Evolutionary conservation across 768 basidiomycete genomes (phyloP), one percentile per base, ranked within the genome.

Genomic region (Lactarius pseudohatsudake): DNA sequence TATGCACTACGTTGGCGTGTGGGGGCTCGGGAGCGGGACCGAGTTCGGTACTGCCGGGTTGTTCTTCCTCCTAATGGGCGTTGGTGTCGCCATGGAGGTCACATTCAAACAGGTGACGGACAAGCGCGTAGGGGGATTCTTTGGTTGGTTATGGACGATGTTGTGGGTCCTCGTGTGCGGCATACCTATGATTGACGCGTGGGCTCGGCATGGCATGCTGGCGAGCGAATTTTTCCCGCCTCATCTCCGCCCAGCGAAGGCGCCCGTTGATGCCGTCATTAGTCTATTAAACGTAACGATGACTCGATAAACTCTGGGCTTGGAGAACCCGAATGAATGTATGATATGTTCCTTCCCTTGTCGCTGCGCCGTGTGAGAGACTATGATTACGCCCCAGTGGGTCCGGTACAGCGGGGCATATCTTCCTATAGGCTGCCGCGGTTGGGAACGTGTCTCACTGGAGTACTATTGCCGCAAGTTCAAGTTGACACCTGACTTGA

Each of bases 1-100:
- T 3, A 71, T 90, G 4, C 90, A 91, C 65, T 80, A 85, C 67
- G 55, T 82, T 20, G 86, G 84, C 13, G 67, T 84, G 59, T 87
- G 82, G 79, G 85, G 84, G 5, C 82, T 89, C 83, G 83, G 81
- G 2, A 77, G 77, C 7, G 87, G 85, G 20, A 75, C 77, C 1
- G 83, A 88, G 54, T 79, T 84, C 0, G n/a, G 65, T 4, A 64
- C 63, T 5, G 76, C 86, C 11, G 74, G 76, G 2, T 82, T 81
- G 4, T 88, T 84, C 70, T 85, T 41, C 41, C 41, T 41, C 16
- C 41, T 41, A 6, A 41, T 41, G 41, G 41, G 41, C 6, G 2
- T 41, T 0, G 86, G 85, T 1, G 69, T 85, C 9, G 60, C 82
- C 2, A 56, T 85, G 38, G 88, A 90, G 73, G 70, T 74, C 28